Base-by-base conservation (phyloP, 176 grass and related monocot species). In the Luzula sylvatica region DNA sequence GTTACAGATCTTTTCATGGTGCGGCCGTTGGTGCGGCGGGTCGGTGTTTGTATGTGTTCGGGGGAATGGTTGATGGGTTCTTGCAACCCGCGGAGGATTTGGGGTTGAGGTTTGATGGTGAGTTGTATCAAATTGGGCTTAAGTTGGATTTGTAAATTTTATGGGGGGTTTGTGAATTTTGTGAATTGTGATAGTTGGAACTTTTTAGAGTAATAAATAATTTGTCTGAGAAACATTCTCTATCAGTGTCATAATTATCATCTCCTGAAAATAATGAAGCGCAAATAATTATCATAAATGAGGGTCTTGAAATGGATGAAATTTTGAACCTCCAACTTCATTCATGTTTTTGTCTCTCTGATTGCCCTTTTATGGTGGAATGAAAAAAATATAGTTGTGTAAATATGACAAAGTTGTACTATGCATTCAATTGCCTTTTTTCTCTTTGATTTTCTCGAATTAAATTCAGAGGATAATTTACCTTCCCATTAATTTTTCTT, bases 1-100 rank as follows among this genome's bases (percentile, higher is more conserved):
- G 58, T 38, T 98, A 70, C 35, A 63, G 92, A 56, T 88, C 92
- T 23, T 98, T 98, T 38, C 92, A 98, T 71, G 85, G 85, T 12
- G 78, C 78, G 32, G 88, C 80, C 74, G 65, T 71, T 41, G 85
- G 88, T 66, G 61, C 52, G 64, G 85, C 92, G 15, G 78, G 92
- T 20, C 80, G 54, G 23, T 72, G 24, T 56, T 55, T 86, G 8
- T 89, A 98, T 52, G 67, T 86, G 42, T 90, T 86, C 67, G 92
- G 92, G 8, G 92, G 92, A 56, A 98, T 98, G 92, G 56, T 85
- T 39, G 73, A 95, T 76, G 53, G 55, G 24, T 13, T 32, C 54
- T 12, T 48, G 28, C 46, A 72, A 52, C 48, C 35, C 15, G 47
- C 56, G 3, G 69, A 81, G 66, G 71, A 69, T 46, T 63, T 50